Conservation (phyloP, 768 basidiomycete genomes). For the Auricularia sp. region DNA sequence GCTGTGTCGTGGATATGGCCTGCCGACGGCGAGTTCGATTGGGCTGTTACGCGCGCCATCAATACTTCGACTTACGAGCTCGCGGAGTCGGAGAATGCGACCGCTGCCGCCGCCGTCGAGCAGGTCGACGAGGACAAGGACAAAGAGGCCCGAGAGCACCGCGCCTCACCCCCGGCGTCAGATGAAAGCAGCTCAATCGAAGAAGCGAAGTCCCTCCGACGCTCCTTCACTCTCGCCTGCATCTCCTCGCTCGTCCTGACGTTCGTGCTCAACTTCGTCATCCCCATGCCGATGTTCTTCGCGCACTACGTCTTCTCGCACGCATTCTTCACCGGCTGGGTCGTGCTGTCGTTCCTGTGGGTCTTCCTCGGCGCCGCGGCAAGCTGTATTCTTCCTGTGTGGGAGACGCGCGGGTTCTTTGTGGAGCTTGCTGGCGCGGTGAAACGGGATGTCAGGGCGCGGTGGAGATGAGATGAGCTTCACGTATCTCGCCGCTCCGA, state of each 20-base stretch:
- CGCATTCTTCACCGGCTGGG: conserved; percentile 2
- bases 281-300: conserved; percentile 3
- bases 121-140: background rate
- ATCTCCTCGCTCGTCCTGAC: background rate
- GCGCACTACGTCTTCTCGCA: conserved; percentile 1
- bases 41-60: conserved; percentile 14
- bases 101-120: background rate
- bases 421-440: background rate
- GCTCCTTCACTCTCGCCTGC: background rate
- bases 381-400: conserved; percentile 1
- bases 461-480: too few relatives aligned
- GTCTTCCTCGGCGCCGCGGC: background rate
- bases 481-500: too few relatives aligned
- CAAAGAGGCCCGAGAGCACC: background rate
- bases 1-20: conserved; percentile 17
- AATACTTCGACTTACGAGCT: background rate
- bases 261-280: background rate
- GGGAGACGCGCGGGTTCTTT: background rate
- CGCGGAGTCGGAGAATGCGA: background rate
- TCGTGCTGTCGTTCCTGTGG: conserved; percentile 1
- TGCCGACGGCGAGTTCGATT: conserved; percentile 16
- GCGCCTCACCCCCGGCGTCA: background rate
- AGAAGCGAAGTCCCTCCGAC: background rate
- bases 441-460: background rate
- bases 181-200: background rate